These are phyloP conservation scores for Zopfia rhizophila DNA, from an alignment of 2,329 filamentous ascomycete genomes.

Conservation along the genomic window DNA sequence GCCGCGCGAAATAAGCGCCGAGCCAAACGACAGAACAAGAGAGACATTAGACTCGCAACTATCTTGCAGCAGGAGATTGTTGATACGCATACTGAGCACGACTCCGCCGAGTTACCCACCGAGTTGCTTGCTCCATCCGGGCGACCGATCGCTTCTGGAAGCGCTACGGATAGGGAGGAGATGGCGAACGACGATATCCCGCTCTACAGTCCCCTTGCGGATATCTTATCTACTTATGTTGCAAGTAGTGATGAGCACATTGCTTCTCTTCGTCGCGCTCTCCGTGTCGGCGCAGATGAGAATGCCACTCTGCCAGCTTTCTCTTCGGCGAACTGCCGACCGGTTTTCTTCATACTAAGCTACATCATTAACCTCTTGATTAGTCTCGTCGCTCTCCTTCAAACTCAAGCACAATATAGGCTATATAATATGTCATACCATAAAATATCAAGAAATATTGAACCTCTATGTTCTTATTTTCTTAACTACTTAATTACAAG, in stretches of 20 bases:
- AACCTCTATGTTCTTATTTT: too few species aligned
- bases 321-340: not conserved
- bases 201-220: too few species aligned
- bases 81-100: slow-evolving; percentile 9
- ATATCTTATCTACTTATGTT: not conserved
- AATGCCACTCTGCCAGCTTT: slow-evolving; percentile 32
- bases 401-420: too few species aligned
- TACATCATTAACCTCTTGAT: too few species aligned
- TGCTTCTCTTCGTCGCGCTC: slow-evolving; percentile 12
- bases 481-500: too few species aligned
- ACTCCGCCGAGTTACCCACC: not conserved
- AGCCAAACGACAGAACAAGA: slow-evolving; percentile 21
- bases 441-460: too few species aligned
- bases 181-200: too few species aligned
- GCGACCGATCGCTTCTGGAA: slow-evolving; percentile 1
- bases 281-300: slow-evolving; percentile 30
- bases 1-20: slow-evolving; percentile 27
- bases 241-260: not conserved
- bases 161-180: not conserved
- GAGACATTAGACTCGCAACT: slow-evolving; percentile 9
- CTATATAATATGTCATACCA: too few species aligned
- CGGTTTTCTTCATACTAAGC: too few species aligned
- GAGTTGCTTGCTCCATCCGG: not conserved
- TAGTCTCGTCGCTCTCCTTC: too few species aligned
- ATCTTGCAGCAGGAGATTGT: slow-evolving; percentile 19